phyloP scores from a whole-genome alignment of 2,329 filamentous ascomycete species.

The Pezicula rhizophila region DNA sequence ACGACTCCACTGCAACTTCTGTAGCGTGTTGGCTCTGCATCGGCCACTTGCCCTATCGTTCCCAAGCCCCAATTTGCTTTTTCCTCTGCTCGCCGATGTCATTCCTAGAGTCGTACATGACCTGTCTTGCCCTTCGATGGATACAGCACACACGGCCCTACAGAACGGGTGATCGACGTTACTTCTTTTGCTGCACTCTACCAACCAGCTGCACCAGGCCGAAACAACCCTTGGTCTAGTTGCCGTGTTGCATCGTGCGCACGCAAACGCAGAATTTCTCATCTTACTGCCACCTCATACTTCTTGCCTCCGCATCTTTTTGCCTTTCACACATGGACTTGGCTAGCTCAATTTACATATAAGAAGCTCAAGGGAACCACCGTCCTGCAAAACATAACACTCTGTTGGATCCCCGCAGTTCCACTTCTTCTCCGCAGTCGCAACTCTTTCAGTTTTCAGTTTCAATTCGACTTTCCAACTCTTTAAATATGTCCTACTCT shows the following conservation, averaged over 20 bases:
- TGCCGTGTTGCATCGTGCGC: conserved; percentile 26
- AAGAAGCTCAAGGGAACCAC: conserved; percentile 23
- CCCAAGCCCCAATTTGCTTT: conserved; percentile 22
- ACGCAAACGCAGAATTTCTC: conserved; percentile 23
- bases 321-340: conserved; percentile 6
- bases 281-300: conserved; percentile 26
- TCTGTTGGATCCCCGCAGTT: conserved; percentile 19
- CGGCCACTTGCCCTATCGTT: conserved; percentile 21
- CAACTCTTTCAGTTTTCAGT: conserved; percentile 12
- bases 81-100: conserved; percentile 16
- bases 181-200: conserved; percentile 24
- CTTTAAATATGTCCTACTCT: conserved; percentile 25
- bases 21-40: conserved; percentile 26
- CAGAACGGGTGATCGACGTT: conserved; percentile 26
- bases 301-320: conserved; percentile 11
- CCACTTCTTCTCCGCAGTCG: conserved; percentile 19
- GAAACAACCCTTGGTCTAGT: conserved; percentile 26
- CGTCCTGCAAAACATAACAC: conserved; percentile 27
- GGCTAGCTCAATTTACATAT: conserved; percentile 17
- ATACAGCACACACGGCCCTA: conserved; percentile 26
- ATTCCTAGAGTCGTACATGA: conserved; percentile 23
- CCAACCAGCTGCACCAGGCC: conserved; percentile 27
- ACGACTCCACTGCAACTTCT: conserved; percentile 16
- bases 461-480: conserved; percentile 6
- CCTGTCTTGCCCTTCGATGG: conserved; percentile 24